Base-by-base conservation (phyloP, 2,329 filamentous ascomycete species). In the Hypoxylon sp. region DNA sequence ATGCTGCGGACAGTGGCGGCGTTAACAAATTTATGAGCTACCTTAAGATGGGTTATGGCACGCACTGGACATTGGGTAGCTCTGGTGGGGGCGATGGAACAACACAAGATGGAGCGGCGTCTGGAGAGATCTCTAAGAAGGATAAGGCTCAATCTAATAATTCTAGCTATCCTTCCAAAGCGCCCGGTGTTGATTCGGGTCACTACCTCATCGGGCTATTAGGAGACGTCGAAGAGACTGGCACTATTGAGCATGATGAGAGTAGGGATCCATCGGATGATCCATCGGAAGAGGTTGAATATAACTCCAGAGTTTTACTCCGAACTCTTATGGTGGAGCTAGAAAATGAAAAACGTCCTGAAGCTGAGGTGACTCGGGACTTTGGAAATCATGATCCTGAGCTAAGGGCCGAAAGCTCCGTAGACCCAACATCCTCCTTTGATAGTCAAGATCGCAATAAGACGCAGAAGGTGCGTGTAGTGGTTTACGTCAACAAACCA, bases 401-500 rank as follows among this genome's bases (percentile, higher is more conserved):
- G 54, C 54, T 76, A 2, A 69, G 63, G 17, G 59, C 29, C 39
- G 74, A 61, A 57, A 70, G 72, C 35, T 64, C 65, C 17, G 57
- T 58, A 46, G 71, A 76, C 29, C 64, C 71, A 10, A 62, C 68
- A 26, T 68, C 70, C 19, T 68, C 72, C 11, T 83, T 83, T 65
- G 79, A 83, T 70, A 82, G 78, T 66, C 86, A 86, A 71, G 85
- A 88, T 70, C 79, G 81, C 63, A 87, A 85, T 75, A 87, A 87
- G 74, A 81, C 83, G 1, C 83, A 84, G 65, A 88, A 86, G 72
- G 78, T 94, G 46, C 87, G 90, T 0, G 90, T 93, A 1, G 86
- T 94, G 5, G 86, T 94, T 54, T 94, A 94, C 75, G 87, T 91
- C 50, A 89, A 90, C 77, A 87, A 86, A 24, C 93, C 93, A 0